Conservation (phyloP, 2,329 filamentous ascomycete genomes). For the Samsoniella hepiali region DNA sequence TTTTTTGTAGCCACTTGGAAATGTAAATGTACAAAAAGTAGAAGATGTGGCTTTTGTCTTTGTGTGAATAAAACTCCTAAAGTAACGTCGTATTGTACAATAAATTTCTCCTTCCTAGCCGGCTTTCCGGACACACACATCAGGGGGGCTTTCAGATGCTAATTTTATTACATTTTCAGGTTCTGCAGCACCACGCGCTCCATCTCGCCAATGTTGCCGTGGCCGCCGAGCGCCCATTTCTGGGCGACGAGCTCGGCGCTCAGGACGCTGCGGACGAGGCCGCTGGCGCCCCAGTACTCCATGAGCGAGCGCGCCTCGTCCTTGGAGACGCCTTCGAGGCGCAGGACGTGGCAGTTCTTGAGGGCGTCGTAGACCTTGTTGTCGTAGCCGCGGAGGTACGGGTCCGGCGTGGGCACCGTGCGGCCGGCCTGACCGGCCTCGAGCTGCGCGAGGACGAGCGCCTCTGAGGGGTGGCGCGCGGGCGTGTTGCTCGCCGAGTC, state of each 20-base stretch:
- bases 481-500: slow-evolving; percentile 66
- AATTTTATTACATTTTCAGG: slow-evolving; percentile 43
- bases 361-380: slow-evolving; percentile 52
- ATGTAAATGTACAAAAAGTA: slow-evolving; percentile 1
- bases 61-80: slow-evolving; percentile 26
- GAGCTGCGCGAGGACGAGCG: slow-evolving; percentile 62
- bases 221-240: slow-evolving; percentile 79
- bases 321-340: slow-evolving; percentile 67
- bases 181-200: slow-evolving; percentile 61
- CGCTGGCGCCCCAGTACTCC: slow-evolving; percentile 91
- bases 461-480: slow-evolving; percentile 61
- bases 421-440: slow-evolving; percentile 40
- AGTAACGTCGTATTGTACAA: slow-evolving; percentile 13
- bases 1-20: no score
- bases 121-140: background rate
- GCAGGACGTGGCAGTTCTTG: slow-evolving; percentile 48
- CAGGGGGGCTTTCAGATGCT: background rate
- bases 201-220: slow-evolving; percentile 81
- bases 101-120: background rate
- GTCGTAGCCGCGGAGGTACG: slow-evolving; percentile 57
- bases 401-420: slow-evolving; percentile 44
- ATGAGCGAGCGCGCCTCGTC: slow-evolving; percentile 74
- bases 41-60: slow-evolving; percentile 20
- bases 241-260: slow-evolving; percentile 70
- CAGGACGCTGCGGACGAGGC: slow-evolving; percentile 67